Evolutionary conservation across 2,329 filamentous ascomycete genomes (phyloP), one percentile per base, ranked within the genome.

Genomic region (Fusarium humuli): DNA sequence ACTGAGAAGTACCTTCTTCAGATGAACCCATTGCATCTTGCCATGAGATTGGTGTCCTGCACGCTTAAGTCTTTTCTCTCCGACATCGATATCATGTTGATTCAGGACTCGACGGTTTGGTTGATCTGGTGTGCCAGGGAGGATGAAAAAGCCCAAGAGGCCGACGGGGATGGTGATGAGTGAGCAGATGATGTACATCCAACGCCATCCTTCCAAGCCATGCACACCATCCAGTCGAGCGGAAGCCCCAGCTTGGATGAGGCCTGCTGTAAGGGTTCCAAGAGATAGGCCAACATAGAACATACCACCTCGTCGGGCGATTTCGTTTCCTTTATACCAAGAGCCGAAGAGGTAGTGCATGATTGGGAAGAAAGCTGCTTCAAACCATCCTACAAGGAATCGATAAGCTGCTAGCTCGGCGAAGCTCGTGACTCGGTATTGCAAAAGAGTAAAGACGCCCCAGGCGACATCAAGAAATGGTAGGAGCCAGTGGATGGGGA

Each of bases 361-460:
- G 0, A 80, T 74, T 0, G 82, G 76, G 63, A 83, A 83, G 49
- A 81, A 81, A 0, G 80, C 77, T 3, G 79, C 70, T 74, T 88
- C 86, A 60, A 88, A 87, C 73, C 82, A 82, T 0, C 85, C 85
- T 5, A 88, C 83, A 2, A 88, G 65, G 58, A 89, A 88, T 4
- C 86, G 80, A 72, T 87, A 87, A 0, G 83, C 83, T 47, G 82
- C 83, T 11, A 88, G 61, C 54, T 88, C 86, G 1, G 81, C 80
- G 65, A 82, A 87, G 3, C 81, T 79, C 4, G 80, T 77, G 1
- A 82, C 83, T 7, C 86, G 83, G 57, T 84, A 88, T 61, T 88
- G 86, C 5, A 88, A 77, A 11, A 90, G 79, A 0, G 87, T 89
- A 63, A 89, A 86, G 18, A 88, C 75, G 0, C 86, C 86, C 87